These are phyloP conservation scores for Syzygium malaccense DNA, from an alignment of 441 rosid genomes.

Conservation along the genomic window DNA sequence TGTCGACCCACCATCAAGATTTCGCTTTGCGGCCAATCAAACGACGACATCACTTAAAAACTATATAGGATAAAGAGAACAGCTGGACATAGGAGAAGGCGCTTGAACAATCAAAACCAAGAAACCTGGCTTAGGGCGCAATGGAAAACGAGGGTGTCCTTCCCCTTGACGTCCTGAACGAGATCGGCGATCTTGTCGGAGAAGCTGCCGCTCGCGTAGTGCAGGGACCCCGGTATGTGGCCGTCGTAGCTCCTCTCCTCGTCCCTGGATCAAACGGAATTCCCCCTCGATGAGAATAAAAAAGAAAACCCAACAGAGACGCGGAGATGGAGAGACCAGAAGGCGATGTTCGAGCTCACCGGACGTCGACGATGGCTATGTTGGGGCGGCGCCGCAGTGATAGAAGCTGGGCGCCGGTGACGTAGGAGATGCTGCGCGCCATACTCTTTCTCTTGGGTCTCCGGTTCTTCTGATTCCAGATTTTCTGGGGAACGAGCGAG, in stretches of 20 bases:
- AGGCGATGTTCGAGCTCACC: slow-evolving; percentile 18
- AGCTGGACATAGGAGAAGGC: neutral
- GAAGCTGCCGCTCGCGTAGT: slow-evolving; percentile 66
- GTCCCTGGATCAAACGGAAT: slow-evolving; percentile 36
- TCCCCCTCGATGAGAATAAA: neutral
- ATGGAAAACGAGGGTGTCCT: slow-evolving; percentile 92
- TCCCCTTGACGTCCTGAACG: slow-evolving; percentile 64
- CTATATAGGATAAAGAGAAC: neutral
- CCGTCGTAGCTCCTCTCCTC: slow-evolving; percentile 94
- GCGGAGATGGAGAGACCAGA: neutral
- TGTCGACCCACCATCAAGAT: neutral
- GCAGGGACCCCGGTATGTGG: slow-evolving; percentile 80
- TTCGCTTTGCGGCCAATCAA: neutral
- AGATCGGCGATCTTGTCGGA: slow-evolving; percentile 69
- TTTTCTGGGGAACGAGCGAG: neutral
- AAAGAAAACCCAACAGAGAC: neutral
- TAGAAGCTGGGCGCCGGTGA: slow-evolving; percentile 72
- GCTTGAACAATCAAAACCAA: neutral
- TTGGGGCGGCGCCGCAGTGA: slow-evolving; percentile 57
- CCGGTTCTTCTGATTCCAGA: neutral
- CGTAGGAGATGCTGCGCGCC: slow-evolving; percentile 72
- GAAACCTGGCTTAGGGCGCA: slow-evolving; percentile 93
- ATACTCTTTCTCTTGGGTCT: slow-evolving; percentile 18
- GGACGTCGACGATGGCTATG: slow-evolving; percentile 78
- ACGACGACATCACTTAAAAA: neutral